These are phyloP conservation scores for Arthrinium puccinioides DNA, from an alignment of 2,329 filamentous ascomycete species.

Conservation along the genomic window DNA sequence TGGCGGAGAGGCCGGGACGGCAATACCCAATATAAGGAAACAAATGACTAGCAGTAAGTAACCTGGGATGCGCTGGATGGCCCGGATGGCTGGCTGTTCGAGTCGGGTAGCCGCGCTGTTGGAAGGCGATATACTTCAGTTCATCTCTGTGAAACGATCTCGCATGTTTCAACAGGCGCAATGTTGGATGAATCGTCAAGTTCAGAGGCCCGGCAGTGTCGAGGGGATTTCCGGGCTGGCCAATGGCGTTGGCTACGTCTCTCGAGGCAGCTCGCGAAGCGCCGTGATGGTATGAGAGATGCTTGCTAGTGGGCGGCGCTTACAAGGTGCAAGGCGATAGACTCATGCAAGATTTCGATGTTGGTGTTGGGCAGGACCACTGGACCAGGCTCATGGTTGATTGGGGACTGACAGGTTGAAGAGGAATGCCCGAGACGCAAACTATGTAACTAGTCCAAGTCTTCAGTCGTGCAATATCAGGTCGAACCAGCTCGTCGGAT, in stretches of 20 bases:
- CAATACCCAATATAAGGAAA: neutral
- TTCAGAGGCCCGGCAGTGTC: neutral
- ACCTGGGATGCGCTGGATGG: no score
- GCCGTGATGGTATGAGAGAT: slow-evolving; percentile 2
- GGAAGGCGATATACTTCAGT: neutral
- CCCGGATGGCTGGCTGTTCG: neutral
- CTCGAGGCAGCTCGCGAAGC: neutral
- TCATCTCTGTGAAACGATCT: neutral
- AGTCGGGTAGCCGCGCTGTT: neutral
- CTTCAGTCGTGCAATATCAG: no score
- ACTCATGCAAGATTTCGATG: no score
- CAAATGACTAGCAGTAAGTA: no score
- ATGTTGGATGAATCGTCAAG: neutral
- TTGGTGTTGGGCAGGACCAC: no score
- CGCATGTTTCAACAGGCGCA: slow-evolving; percentile 2
- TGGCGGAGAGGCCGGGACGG: slow-evolving; percentile 17
- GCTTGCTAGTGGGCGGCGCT: no score
- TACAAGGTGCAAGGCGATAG: no score
- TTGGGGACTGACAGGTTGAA: no score
- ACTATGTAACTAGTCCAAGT: no score
- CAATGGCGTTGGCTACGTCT: neutral
- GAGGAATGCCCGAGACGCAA: no score
- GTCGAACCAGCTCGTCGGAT: no score
- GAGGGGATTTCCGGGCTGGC: neutral
- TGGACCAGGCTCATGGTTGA: no score